These are phyloP conservation scores for Pseudogymnoascus sp. DNA, from an alignment of 2,329 filamentous ascomycete species.

Conservation along the genomic window DNA sequence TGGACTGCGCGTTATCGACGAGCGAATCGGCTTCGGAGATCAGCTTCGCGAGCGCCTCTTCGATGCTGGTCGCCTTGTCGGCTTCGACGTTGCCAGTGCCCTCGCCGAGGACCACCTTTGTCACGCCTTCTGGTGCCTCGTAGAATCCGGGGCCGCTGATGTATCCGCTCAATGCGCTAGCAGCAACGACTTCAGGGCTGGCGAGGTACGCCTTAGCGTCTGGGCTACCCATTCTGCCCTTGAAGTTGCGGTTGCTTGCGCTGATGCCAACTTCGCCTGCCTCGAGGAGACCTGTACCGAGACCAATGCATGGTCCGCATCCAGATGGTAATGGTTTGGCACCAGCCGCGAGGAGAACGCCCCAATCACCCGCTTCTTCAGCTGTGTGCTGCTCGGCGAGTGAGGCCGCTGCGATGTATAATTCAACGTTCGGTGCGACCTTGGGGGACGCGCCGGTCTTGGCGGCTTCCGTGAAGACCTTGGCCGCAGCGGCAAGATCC, in stretches of 20 bases:
- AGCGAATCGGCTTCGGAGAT: conserved; percentile 60
- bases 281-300: conserved; percentile 70
- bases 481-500: conserved; percentile 74
- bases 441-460: conserved; percentile 55
- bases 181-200: conserved; percentile 85
- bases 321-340: conserved; percentile 62
- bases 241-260: conserved; percentile 83
- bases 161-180: conserved; percentile 68
- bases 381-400: conserved; percentile 66
- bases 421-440: conserved; percentile 67
- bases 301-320: conserved; percentile 81
- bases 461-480: conserved; percentile 75
- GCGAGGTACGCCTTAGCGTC: conserved; percentile 79
- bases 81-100: conserved; percentile 59
- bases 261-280: conserved; percentile 80
- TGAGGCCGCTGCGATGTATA: conserved; percentile 89
- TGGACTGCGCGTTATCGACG: conserved; percentile 30
- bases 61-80: conserved; percentile 58
- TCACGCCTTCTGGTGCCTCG: conserved; percentile 58
- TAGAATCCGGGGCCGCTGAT: conserved; percentile 77
- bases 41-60: conserved; percentile 65
- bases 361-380: conserved; percentile 80
- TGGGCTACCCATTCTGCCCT: conserved; percentile 78
- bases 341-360: conserved; percentile 72
- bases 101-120: conserved; percentile 63